Percentiles rank a stretch among this genome's conserved stretches.
Conservation (phyloP, 345 rosid species). For the Populus deltoides region DNA sequence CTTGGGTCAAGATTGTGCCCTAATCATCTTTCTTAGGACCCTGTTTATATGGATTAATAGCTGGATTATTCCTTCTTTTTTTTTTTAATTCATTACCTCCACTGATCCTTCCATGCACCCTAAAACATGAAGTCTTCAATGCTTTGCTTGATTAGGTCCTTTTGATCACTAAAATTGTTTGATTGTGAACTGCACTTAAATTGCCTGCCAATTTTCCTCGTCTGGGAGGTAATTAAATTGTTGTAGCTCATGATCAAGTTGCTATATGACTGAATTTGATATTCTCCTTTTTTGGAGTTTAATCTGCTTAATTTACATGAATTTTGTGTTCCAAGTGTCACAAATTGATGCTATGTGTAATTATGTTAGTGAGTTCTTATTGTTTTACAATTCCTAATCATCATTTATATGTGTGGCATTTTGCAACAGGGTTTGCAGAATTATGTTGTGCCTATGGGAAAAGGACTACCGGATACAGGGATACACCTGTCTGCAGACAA, state of each 20-base stretch:
- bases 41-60: too few species aligned
- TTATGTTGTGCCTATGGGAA: not conserved
- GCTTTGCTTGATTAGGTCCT: not conserved
- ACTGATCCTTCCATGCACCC: not conserved
- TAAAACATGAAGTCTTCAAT: not conserved
- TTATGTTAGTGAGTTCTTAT: not conserved
- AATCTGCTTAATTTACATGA: not conserved
- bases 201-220: not conserved
- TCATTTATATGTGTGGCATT: not conserved
- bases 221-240: not conserved
- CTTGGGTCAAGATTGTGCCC: not conserved
- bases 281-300: not conserved
- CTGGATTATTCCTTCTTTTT: too few species aligned
- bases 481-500: not conserved
- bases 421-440: slow-evolving; percentile 13
- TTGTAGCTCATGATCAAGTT: not conserved
- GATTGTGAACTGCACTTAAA: not conserved
- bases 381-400: not conserved
- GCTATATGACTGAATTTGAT: not conserved
- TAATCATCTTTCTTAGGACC: too few species aligned
- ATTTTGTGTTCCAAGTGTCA: not conserved
- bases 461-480: not conserved
- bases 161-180: not conserved
- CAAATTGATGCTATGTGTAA: not conserved
- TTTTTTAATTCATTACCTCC: not conserved